Base-by-base conservation (phyloP, 1,284 basidiomycete species). In the Fistulina hepatica region DNA sequence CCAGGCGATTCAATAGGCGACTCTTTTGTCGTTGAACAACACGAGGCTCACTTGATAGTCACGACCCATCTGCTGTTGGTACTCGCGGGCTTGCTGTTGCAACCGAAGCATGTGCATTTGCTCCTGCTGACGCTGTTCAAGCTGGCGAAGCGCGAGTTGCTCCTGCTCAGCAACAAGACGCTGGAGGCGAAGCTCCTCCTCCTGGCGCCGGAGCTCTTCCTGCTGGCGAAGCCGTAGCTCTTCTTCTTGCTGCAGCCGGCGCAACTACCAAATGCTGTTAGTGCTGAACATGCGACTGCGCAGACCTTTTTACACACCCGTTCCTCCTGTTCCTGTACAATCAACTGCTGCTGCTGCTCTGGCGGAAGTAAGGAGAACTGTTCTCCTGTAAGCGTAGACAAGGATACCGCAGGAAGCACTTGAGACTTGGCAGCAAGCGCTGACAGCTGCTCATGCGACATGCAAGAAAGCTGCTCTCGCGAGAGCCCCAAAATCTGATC, bases 91-190 rank as follows among this genome's bases (percentile, higher is more conserved):
- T n/a, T n/a, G n/a, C n/a, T n/a, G n/a, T n/a, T n/a, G n/a, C 12
- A 76, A 61, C 42, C 73, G 71, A 42, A 59, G 52, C 42, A 74
- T 65, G 31, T 75, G 73, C 43, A 76, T 73, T 41, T 73, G 69
- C 41, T 67, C 71, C 49, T 79, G 74, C 44, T 73, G 67, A 41
- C 74, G 73, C 49, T 77, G 76, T 26, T 74, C 53, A 31, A 69
- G 57, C 46, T 57, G 55, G 33, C 62, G 56, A 28, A 58, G 53
- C 40, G 51, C 55, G 11, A 28, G 35, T 33, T 50, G 48, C 28
- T 50, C 42, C 16, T 48, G 44, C 25, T 52, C 44, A 15, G 54
- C 44, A 48, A 62, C 45, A 48, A 58, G 49, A 52, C 64, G 59
- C 41, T 68, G 67, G 21, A 60, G 59, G 39, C 60, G 55, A 34